These are phyloP conservation scores for Rubia peregrina DNA, from an alignment of 305 asterid genomes.

Conservation along the genomic window DNA sequence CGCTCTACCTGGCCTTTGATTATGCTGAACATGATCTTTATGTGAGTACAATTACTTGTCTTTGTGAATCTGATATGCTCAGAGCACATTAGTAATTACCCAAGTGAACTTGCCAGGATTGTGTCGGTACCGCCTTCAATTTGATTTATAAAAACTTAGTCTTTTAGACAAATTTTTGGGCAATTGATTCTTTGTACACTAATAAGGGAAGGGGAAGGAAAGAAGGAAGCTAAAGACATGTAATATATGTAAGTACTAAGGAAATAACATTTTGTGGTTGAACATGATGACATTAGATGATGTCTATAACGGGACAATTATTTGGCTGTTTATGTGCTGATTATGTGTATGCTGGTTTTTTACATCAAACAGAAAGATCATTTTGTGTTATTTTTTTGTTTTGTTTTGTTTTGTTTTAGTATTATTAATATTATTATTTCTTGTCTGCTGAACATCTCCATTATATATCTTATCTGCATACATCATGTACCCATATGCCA, in stretches of 20 bases:
- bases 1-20: constrained; percentile 94
- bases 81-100: not conserved
- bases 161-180: not conserved
- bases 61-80: constrained; percentile 5
- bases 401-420: too few relatives aligned
- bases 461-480: not conserved
- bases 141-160: not conserved
- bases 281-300: not conserved
- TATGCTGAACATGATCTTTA: constrained; percentile 97
- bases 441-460: not conserved
- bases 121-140: not conserved
- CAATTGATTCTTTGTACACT: not conserved
- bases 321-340: not conserved
- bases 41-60: constrained; percentile 44
- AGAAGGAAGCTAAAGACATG: not conserved
- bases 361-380: not conserved
- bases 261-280: not conserved
- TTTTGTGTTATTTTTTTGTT: not conserved
- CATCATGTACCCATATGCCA: not conserved
- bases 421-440: not conserved
- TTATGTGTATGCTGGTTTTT: not conserved
- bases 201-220: not conserved
- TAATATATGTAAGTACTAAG: not conserved
- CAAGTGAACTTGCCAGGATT: not conserved
- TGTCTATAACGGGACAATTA: not conserved